Conservation (phyloP, 768 basidiomycete genomes). For the Russula olivacea region DNA sequence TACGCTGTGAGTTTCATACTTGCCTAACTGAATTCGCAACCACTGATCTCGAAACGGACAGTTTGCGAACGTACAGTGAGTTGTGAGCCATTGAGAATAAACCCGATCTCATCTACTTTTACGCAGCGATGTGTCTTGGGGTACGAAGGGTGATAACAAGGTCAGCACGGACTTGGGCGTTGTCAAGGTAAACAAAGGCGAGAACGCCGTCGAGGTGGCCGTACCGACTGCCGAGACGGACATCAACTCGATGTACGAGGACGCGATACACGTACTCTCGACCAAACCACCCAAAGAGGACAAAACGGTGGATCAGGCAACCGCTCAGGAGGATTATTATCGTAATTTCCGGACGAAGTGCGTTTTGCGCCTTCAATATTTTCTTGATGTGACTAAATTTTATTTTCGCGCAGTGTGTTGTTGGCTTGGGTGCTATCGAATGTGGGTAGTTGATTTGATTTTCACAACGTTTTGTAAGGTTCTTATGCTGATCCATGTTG, state of each 20-base stretch:
- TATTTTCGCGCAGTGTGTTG: slow-evolving; percentile 46
- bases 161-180: slow-evolving; percentile 80
- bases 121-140: slow-evolving; percentile 86
- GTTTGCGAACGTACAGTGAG: slow-evolving; percentile 77
- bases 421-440: slow-evolving; percentile 88
- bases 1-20: slow-evolving; percentile 53
- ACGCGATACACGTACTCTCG: slow-evolving; percentile 76
- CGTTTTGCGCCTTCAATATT: slow-evolving; percentile 24
- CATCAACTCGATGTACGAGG: slow-evolving; percentile 84
- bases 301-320: slow-evolving; percentile 51
- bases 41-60: slow-evolving; percentile 27
- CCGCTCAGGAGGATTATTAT: slow-evolving; percentile 82
- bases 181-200: slow-evolving; percentile 57
- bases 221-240: slow-evolving; percentile 87
- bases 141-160: slow-evolving; percentile 92
- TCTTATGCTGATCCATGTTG: neutral
- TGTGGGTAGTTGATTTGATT: slow-evolving; percentile 39
- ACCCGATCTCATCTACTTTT: neutral
- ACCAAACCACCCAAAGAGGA: slow-evolving; percentile 74
- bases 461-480: slow-evolving; percentile 17
- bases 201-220: slow-evolving; percentile 80
- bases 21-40: neutral
- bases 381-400: slow-evolving; percentile 21
- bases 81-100: slow-evolving; percentile 7
- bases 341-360: slow-evolving; percentile 83